Evolutionary conservation across 1,284 basidiomycete species (phyloP).

Genomic region (Puccinia coronata): DNA sequence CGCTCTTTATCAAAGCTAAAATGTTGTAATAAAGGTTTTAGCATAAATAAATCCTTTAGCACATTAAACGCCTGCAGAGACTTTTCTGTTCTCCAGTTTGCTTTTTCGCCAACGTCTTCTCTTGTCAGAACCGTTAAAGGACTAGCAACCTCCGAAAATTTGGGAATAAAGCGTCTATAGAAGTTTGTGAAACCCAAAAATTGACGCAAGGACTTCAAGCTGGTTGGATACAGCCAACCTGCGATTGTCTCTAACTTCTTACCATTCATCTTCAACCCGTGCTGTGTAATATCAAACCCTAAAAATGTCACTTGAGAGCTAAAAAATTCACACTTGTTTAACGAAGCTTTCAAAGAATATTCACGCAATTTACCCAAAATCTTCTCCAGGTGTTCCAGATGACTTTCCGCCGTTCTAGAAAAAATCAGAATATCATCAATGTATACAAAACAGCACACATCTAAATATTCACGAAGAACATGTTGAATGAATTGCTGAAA

Average conservation of each 20-base stretch:
- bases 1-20: too few relatives aligned
- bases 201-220: neutral
- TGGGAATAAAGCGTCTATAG: slow-evolving; percentile 14
- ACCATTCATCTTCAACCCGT: slow-evolving; percentile 25
- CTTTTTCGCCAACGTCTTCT: too few relatives aligned
- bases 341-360: slow-evolving; percentile 10
- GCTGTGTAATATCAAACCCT: slow-evolving; percentile 1
- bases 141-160: neutral
- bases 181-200: slow-evolving; percentile 40
- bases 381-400: neutral
- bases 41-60: too few relatives aligned
- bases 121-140: neutral
- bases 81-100: too few relatives aligned
- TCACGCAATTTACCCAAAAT: neutral
- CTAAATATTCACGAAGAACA: slow-evolving; percentile 9
- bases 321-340: slow-evolving; percentile 37
- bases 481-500: slow-evolving; percentile 41
- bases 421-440: slow-evolving; percentile 36
- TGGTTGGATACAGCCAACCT: slow-evolving; percentile 9
- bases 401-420: neutral
- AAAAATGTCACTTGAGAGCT: slow-evolving; percentile 1
- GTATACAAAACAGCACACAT: slow-evolving; percentile 36
- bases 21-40: too few relatives aligned
- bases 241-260: slow-evolving; percentile 10
- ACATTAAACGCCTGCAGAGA: too few relatives aligned